Base-by-base conservation (phyloP, 768 basidiomycete species). In the Mycena sanguinolenta region DNA sequence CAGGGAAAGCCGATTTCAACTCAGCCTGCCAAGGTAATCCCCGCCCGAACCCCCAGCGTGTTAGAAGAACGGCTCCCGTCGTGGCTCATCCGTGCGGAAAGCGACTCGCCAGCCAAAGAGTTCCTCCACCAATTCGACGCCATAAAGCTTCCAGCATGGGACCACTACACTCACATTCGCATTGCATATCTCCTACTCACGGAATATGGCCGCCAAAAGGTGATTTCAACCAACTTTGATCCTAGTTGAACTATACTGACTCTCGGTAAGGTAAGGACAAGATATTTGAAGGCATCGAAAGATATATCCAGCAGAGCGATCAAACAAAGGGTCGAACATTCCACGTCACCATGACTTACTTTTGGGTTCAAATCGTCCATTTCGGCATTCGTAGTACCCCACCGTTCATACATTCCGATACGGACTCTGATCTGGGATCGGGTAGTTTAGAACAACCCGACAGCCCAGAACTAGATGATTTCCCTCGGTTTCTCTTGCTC, bases 341-440 rank as follows among this genome's bases (percentile, higher is more conserved):
- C 74, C 85, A 87, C 69, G 67, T 84, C 62, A 84, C 84, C 23
- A 86, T 86, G 86, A 85, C 86, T 0, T 86, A 85, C 65, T 85
- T 86, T 74, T 86, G 86, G 85, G 82, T 86, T 61, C 84, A 86
- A 71, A 79, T 85, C 21, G 84, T 85, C 17, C 85, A 85, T 61
- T 84, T 85, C 59, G 84, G 84, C 0, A 86, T 86, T 50, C 80
- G 77, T 14, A 83, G 81, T 67, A 82, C 79, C 61, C 76, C 78
- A 30, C 62, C 44, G n/a, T 16, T 60, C 21, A 23, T 49, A 23
- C 44, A 49, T 30, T 49, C 59, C 28, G 21, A 73, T 76, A 1
- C 52, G 76, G 63, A 71, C 46, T 19, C 27, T 69, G 32, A 60
- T 32, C 59, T 60, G 21, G 59, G 59, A 12, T 30, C 44, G 19